phyloP scores from a whole-genome alignment of 306 rosid genomes.

The Prinsepia uniflora region DNA sequence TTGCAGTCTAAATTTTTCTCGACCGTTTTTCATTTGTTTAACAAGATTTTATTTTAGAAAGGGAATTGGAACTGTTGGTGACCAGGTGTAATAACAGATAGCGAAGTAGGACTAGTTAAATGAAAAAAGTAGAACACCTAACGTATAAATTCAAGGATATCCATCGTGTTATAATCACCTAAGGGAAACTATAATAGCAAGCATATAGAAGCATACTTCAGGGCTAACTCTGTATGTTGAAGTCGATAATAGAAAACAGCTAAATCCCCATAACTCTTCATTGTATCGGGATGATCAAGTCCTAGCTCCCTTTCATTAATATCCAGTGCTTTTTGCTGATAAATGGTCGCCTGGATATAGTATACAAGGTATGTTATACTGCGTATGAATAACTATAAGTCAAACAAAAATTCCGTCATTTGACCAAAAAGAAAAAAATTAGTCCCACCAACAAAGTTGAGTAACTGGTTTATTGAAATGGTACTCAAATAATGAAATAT shows the following conservation, averaged over 20 bases:
- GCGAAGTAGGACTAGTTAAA: neutral
- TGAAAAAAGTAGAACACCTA: neutral
- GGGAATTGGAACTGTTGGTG: neutral
- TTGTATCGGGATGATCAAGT: constrained; percentile 99
- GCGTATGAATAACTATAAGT: neutral
- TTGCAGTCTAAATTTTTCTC: neutral
- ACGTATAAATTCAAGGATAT: neutral
- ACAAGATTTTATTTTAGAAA: no score
- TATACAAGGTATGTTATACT: constrained; percentile 14
- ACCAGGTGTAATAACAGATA: neutral
- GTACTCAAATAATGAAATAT: neutral
- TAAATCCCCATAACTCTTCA: constrained; percentile 98
- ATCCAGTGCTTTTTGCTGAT: constrained; percentile 97
- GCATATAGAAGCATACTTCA: constrained; percentile 62
- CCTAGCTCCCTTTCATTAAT: constrained; percentile 98
- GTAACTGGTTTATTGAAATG: neutral
- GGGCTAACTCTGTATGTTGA: constrained; percentile 94
- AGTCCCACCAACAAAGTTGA: neutral
- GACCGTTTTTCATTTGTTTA: neutral
- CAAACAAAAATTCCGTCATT: constrained; percentile 3
- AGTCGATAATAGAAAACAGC: constrained; percentile 98
- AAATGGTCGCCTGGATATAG: constrained; percentile 75
- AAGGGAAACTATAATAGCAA: constrained; percentile 2
- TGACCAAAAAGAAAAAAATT: no score
- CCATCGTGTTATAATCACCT: constrained; percentile 17